Base-by-base conservation (phyloP, 139 green algal genomes). In the Coelastrella sp. region DNA sequence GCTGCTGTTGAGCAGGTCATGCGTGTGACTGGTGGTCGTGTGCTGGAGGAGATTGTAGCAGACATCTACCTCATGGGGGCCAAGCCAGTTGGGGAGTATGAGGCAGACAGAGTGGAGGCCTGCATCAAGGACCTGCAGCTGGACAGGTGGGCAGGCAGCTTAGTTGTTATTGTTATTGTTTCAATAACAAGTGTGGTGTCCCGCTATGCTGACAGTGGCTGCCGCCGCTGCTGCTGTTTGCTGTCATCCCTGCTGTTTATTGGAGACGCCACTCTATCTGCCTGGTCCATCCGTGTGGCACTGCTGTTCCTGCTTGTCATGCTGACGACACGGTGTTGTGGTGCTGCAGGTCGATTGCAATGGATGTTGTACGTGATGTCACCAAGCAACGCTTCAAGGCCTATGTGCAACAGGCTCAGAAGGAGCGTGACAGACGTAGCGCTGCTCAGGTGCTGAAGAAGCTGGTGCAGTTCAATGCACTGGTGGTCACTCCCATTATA, bases 391-490 rank as follows among this genome's bases (percentile, higher is more conserved):
- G 92, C 9, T 89, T 96, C 79, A 91, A 91, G 22, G 61, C 84
- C 8, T 96, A 95, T 84, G 84, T 94, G 25, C 85, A 87, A 17
- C 90, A 93, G 82, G 92, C 93, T 4, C 88, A 93, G 91, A 94
- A 94, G 88, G 80, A 90, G 72, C 91, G 91, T 59, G 93, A 94
- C 94, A 93, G 95, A 6, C 89, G 95, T 68, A 95, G 95, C n/a
- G 92, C 91, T 6, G 95, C 94, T 61, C 96, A 97, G 84, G 95
- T 97, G 94, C 94, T 99, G 9, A 98, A 98, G 94, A 97, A 97
- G 93, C 94, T 99, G 91, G 94, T 99, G 70, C 97, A 98, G 90
- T 99, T 99, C 96, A 98, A 96, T 90, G 96, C 65, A 9, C 92
- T 98, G 24, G 96, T 98, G 25, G 95, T 99, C 7, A 95, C 96